Evolutionary conservation across 768 basidiomycete species (phyloP), one percentile per base, ranked within the genome.

Genomic region (Clavulina sp.): DNA sequence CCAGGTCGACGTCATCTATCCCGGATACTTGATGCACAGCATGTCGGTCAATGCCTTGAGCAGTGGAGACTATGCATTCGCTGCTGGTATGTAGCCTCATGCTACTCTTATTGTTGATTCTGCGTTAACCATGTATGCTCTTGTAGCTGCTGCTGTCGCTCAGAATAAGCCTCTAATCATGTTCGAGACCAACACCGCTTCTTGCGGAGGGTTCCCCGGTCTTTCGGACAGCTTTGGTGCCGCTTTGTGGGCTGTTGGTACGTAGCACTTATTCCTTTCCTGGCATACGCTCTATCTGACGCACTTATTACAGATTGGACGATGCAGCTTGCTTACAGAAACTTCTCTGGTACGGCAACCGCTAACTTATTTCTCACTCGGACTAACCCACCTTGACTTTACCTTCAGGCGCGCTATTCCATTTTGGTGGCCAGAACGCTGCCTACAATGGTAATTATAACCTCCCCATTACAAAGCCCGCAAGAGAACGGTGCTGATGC

Each of bases 141-240:
- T 46, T 1, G 9, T 66, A 54, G 60, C 60, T 0, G 64, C 64
- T 31, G 61, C 64, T 2, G 71, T 74, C 56, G 23, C 26, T 29
- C 56, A 57, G 21, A 61, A 63, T n/a, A 64, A 64, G 52, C 69
- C 70, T 19, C 62, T 81, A 31, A 57, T 79, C 49, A 80, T 82
- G 78, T 71, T 81, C 56, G 81, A 84, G 63, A 80, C 77, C 7
- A 81, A 73, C 57, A 69, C 71, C 5, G 74, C 72, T 0, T 69
- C 68, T 48, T 76, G 75, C 60, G 73, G 73, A 52, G 75, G 74
- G n/a, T 74, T 75, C 58, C 61, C 68, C n/a, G 74, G 74, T 3
- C 57, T 77, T 51, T 70, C 68, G 33, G 71, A 75, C 56, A 67
- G 65, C 36, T 76, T 75, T 50, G 72, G 68, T 2, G 69, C 69